Evolutionary conservation across 2,329 filamentous ascomycete species (phyloP).

Genomic region (Aspergillus pseudoterreus): DNA sequence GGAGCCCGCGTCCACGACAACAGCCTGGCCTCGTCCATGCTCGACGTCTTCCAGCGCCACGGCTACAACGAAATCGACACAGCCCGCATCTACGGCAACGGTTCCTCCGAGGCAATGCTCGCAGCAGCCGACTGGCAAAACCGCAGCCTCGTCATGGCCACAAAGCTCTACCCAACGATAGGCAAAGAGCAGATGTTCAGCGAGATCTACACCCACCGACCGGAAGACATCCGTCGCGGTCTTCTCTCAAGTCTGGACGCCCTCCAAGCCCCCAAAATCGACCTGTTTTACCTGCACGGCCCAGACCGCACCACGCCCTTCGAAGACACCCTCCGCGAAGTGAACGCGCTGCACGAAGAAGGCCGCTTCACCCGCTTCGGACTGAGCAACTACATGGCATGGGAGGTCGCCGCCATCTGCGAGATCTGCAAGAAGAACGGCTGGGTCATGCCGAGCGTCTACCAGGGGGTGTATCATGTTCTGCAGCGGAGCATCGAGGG

Average conservation of each 20-base stretch:
- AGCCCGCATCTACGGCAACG: conserved; percentile 22
- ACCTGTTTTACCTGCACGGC: conserved; percentile 48
- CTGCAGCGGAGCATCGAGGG: conserved; percentile 36
- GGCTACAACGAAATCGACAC: conserved; percentile 28
- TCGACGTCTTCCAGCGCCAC: conserved; percentile 21
- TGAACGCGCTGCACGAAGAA: conserved; percentile 44
- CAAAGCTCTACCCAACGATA: conserved; percentile 38
- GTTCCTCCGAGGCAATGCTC: conserved; percentile 37
- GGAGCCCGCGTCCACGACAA: background rate
- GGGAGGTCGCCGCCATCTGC: conserved; percentile 48
- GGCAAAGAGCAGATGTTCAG: background rate
- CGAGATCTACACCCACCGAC: conserved; percentile 23
- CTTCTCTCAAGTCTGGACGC: conserved; percentile 35
- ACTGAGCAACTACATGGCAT: conserved; percentile 45
- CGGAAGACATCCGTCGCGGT: conserved; percentile 28
- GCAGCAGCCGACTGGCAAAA: conserved; percentile 25
- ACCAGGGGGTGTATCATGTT: conserved; percentile 46
- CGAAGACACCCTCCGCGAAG: conserved; percentile 44
- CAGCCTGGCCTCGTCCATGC: background rate
- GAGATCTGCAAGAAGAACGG: conserved; percentile 42
- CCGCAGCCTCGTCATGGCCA: conserved; percentile 40
- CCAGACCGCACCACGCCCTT: conserved; percentile 47
- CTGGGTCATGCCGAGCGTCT: conserved; percentile 43
- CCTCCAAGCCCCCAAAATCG: conserved; percentile 39
- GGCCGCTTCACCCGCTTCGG: conserved; percentile 45